Evolutionary conservation across 2,329 filamentous ascomycete genomes (phyloP).

Genomic region (Fusarium decemcellulare): DNA sequence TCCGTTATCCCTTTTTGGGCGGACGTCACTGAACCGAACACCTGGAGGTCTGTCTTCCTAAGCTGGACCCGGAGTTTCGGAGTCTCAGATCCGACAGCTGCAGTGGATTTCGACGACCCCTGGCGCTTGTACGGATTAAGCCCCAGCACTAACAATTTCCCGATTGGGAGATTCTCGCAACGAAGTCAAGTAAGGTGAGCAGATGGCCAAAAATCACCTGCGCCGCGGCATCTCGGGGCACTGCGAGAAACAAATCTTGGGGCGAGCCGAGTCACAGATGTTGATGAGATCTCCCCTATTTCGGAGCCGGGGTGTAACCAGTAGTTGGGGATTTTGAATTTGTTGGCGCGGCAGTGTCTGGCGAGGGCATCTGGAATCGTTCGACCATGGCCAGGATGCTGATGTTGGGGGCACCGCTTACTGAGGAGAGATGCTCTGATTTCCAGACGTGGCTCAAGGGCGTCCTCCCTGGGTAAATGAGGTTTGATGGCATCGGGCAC

Average conservation of each 20-base stretch:
- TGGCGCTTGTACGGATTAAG: conserved; percentile 40
- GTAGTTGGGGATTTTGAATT: conserved; percentile 30
- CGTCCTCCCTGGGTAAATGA: neutral
- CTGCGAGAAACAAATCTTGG: conserved; percentile 13
- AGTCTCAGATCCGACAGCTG: conserved; percentile 24
- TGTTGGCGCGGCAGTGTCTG: conserved; percentile 38
- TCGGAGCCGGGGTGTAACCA: conserved; percentile 10
- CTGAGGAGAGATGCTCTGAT: conserved; percentile 41
- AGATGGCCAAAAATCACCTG: neutral
- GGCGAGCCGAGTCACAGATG: conserved; percentile 14
- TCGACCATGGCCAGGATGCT: conserved; percentile 35
- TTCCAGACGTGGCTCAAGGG: conserved; percentile 23
- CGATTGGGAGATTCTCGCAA: conserved; percentile 14
- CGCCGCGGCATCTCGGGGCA: neutral
- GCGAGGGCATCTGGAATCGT: conserved; percentile 36
- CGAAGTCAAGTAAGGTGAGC: neutral
- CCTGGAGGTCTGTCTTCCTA: conserved; percentile 19
- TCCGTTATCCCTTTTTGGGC: conserved; percentile 36
- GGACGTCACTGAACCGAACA: conserved; percentile 40
- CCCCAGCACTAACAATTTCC: conserved; percentile 40
- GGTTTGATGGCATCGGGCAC: conserved; percentile 6
- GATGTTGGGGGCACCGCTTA: conserved; percentile 24
- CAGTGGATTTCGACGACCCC: conserved; percentile 18
- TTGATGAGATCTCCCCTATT: conserved; percentile 14
- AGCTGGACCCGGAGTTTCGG: conserved; percentile 40